A percentile compares a stretch with the other conserved stretches of the same genome.
phyloP scores from a whole-genome alignment of 371 early-diverging fungal species.

The Apophysomyces elegans region DNA sequence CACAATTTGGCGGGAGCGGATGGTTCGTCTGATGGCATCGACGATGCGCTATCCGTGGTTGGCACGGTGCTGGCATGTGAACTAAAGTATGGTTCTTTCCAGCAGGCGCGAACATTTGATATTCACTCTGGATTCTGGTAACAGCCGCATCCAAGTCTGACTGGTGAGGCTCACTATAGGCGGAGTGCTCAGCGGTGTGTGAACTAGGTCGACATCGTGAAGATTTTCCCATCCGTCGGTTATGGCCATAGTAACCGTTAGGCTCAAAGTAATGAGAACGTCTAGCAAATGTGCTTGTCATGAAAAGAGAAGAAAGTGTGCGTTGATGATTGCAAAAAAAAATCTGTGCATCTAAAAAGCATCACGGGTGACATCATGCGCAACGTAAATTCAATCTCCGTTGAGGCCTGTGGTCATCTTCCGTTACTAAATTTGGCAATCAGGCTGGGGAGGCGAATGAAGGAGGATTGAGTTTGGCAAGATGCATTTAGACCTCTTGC shows the following conservation, averaged over 20 bases:
- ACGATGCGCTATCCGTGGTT: neutral
- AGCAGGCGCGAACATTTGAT: slow-evolving; percentile 7
- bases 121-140: slow-evolving; percentile 3
- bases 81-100: neutral
- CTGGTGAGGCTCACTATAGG: neutral
- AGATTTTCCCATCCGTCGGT: slow-evolving; percentile 7
- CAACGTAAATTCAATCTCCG: neutral
- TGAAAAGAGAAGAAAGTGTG: neutral
- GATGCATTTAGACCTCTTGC: too few relatives aligned
- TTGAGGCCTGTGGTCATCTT: neutral
- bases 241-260: slow-evolving; percentile 5
- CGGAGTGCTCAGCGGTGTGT: slow-evolving; percentile 11
- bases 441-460: too few relatives aligned
- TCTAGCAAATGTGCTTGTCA: slow-evolving; percentile 9
- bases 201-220: slow-evolving; percentile 6
- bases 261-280: neutral
- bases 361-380: slow-evolving; percentile 12
- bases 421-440: too few relatives aligned
- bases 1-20: neutral
- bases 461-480: too few relatives aligned
- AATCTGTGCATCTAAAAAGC: neutral
- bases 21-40: neutral
- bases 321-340: neutral
- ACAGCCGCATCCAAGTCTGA: slow-evolving; percentile 5
- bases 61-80: slow-evolving; percentile 9